A percentile compares a stretch with the other conserved stretches of the same genome.
Conservation (phyloP, 192 early-diverging fungal species). For the Umbelopsis sp. region DNA sequence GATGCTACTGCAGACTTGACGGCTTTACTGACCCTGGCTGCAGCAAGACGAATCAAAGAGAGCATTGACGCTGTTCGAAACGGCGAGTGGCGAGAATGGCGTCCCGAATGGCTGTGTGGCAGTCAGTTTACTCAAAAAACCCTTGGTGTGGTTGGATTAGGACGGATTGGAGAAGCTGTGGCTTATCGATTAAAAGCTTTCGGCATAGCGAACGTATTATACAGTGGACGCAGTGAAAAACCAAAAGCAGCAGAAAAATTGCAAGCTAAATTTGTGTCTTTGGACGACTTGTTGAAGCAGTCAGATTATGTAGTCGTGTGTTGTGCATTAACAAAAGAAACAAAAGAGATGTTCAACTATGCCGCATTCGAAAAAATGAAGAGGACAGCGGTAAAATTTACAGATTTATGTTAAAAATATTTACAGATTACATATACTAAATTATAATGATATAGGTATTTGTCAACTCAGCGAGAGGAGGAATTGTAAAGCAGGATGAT, state of each 20-base stretch:
- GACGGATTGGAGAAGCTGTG: slow-evolving; percentile 80
- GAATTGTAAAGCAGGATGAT: slow-evolving; percentile 76
- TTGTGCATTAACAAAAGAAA: slow-evolving; percentile 74
- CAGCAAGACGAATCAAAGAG: slow-evolving; percentile 68
- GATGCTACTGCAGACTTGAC: slow-evolving; percentile 87
- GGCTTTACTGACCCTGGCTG: slow-evolving; percentile 73
- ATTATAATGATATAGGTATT: slow-evolving; percentile 53
- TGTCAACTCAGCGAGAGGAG: slow-evolving; percentile 83
- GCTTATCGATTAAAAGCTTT: slow-evolving; percentile 74
- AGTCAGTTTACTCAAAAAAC: slow-evolving; percentile 76
- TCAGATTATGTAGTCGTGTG: slow-evolving; percentile 77
- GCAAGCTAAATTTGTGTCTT: slow-evolving; percentile 49
- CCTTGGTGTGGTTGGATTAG: slow-evolving; percentile 84
- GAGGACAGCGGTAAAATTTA: slow-evolving; percentile 45
- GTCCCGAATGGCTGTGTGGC: slow-evolving; percentile 69
- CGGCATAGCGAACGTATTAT: slow-evolving; percentile 66
- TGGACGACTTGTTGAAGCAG: slow-evolving; percentile 61
- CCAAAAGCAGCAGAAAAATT: slow-evolving; percentile 46
- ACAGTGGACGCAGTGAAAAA: slow-evolving; percentile 59
- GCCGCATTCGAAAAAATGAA: slow-evolving; percentile 75
- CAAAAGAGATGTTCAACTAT: slow-evolving; percentile 70
- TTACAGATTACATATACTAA: not conserved
- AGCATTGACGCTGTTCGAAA: slow-evolving; percentile 41
- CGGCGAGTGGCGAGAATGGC: slow-evolving; percentile 66
- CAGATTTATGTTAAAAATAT: not conserved